A percentile compares a stretch with the other conserved stretches of the same genome.
phyloP scores from a whole-genome alignment of 2,329 filamentous ascomycete species.

The Laburnicola sp. region DNA sequence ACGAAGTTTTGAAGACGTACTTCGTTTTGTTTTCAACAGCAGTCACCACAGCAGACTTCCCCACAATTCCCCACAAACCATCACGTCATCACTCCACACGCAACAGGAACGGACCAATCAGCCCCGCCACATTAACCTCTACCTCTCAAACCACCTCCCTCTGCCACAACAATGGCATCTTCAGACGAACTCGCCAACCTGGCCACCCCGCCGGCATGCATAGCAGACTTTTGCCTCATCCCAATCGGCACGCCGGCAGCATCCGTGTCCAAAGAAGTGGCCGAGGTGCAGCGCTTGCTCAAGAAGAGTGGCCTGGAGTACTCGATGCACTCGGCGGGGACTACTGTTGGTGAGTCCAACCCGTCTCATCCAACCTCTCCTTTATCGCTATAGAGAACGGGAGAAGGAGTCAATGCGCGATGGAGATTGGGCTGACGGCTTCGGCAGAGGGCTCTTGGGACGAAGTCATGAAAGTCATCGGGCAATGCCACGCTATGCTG shows the following conservation, averaged over 20 bases:
- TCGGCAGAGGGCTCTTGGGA: slow-evolving; percentile 86
- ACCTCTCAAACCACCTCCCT: neutral
- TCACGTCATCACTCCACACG: slow-evolving; percentile 2
- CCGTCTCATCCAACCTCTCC: slow-evolving; percentile 22
- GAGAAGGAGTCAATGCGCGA: neutral
- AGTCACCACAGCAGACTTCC: too few species aligned
- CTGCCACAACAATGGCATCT: slow-evolving; percentile 20
- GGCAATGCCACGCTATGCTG: slow-evolving; percentile 45
- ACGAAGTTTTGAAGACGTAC: too few species aligned
- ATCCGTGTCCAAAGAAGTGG: slow-evolving; percentile 68
- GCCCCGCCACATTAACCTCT: neutral
- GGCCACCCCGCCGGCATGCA: slow-evolving; percentile 71
- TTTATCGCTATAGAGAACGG: neutral
- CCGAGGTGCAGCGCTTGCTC: slow-evolving; percentile 83
- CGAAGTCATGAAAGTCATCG: slow-evolving; percentile 68
- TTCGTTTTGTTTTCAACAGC: too few species aligned
- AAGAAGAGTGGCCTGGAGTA: slow-evolving; percentile 79
- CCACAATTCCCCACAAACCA: neutral
- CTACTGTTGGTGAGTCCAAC: slow-evolving; percentile 70
- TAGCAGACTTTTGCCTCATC: slow-evolving; percentile 89
- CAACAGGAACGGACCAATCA: slow-evolving; percentile 1
- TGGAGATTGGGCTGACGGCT: neutral
- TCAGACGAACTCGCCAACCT: slow-evolving; percentile 26
- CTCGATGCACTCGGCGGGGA: slow-evolving; percentile 91
- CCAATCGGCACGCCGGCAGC: slow-evolving; percentile 65